These are phyloP conservation scores for Mucor piriformis DNA, from an alignment of 371 early-diverging fungal species.

Conservation along the genomic window DNA sequence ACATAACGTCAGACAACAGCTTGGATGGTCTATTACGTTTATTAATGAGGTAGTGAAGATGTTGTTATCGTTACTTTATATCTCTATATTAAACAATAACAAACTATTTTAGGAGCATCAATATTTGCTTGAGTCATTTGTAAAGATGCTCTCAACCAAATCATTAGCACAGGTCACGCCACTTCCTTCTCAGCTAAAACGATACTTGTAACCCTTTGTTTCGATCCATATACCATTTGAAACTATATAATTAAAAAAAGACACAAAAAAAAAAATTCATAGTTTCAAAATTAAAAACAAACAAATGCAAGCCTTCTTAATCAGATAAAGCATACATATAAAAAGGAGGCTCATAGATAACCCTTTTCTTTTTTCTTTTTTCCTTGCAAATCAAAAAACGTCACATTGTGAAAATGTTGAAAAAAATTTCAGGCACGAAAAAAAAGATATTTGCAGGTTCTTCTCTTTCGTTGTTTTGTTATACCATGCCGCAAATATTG, in stretches of 20 bases:
- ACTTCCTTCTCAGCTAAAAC: slow-evolving; percentile 53
- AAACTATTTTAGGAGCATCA: slow-evolving; percentile 44
- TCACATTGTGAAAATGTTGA: slow-evolving; percentile 6
- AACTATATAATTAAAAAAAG: neutral
- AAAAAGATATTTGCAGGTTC: slow-evolving; percentile 17
- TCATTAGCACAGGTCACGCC: slow-evolving; percentile 56
- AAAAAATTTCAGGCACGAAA: slow-evolving; percentile 16
- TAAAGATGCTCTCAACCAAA: slow-evolving; percentile 47
- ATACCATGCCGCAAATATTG: slow-evolving; percentile 10
- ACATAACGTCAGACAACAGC: slow-evolving; percentile 23
- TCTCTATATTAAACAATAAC: neutral
- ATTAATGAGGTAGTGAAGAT: slow-evolving; percentile 48
- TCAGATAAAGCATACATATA: too few species aligned
- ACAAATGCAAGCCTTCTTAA: neutral
- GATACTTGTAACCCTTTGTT: neutral
- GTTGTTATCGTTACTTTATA: neutral
- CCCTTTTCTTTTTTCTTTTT: neutral
- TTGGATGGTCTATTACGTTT: slow-evolving; percentile 62
- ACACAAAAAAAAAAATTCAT: too few species aligned
- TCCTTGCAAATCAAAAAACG: neutral
- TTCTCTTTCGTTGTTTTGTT: slow-evolving; percentile 15
- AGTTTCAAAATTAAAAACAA: neutral
- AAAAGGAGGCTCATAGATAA: too few species aligned
- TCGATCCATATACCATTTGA: slow-evolving; percentile 1
- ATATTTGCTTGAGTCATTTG: slow-evolving; percentile 50